These are phyloP conservation scores for Carpediemonas membranifera DNA, from an alignment of 78 protist species.

Conservation along the genomic window DNA sequence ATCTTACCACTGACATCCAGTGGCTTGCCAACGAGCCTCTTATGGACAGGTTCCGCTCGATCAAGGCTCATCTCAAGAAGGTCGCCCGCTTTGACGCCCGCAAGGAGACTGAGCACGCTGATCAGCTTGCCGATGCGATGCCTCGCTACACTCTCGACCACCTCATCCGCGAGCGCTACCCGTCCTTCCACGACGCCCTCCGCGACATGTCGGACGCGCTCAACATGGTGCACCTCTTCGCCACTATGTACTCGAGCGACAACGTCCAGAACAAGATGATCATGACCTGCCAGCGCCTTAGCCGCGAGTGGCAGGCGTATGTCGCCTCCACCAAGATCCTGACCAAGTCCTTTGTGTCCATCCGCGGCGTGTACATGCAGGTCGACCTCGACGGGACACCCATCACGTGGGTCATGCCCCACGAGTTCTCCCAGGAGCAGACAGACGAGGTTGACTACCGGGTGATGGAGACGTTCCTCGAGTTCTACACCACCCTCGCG, in stretches of 20 bases:
- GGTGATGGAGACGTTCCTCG: slow-evolving; percentile 70
- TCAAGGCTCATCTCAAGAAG: slow-evolving; percentile 30
- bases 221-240: slow-evolving; percentile 60
- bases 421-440: neutral
- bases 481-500: slow-evolving; percentile 60
- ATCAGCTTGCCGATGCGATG: too few species aligned
- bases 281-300: slow-evolving; percentile 34
- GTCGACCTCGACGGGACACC: slow-evolving; percentile 64
- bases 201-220: slow-evolving; percentile 86
- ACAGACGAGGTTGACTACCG: slow-evolving; percentile 52
- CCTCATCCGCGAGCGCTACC: slow-evolving; percentile 70
- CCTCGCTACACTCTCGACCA: slow-evolving; percentile 44
- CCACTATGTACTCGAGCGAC: too few species aligned
- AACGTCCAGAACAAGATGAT: slow-evolving; percentile 30
- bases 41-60: slow-evolving; percentile 56
- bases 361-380: slow-evolving; percentile 75
- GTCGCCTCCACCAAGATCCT: slow-evolving; percentile 31
- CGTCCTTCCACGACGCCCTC: slow-evolving; percentile 77
- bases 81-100: too few species aligned
- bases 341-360: slow-evolving; percentile 69
- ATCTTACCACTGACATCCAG: slow-evolving; percentile 65
- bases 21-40: slow-evolving; percentile 80
- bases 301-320: slow-evolving; percentile 53
- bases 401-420: slow-evolving; percentile 83
- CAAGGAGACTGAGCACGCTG: too few species aligned